A percentile compares a stretch with the other conserved stretches of the same genome.
phyloP scores from a whole-genome alignment of 805 yeast species.

The Ogataea nakhonphanomensis region DNA sequence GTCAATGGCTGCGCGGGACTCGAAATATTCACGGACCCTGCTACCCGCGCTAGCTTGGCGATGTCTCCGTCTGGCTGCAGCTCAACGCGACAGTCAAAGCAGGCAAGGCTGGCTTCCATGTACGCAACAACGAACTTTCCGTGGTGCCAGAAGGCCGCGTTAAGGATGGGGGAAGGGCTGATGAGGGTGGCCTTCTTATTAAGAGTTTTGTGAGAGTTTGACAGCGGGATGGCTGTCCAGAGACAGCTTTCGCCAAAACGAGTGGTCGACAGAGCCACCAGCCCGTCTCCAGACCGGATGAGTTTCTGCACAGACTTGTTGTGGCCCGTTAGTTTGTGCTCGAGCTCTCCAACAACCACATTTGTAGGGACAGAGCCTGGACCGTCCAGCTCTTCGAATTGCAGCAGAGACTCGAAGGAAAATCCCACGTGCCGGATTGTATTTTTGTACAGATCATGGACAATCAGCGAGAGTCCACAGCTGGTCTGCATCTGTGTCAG shows the following conservation, averaged over 20 bases:
- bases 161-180: slow-evolving; percentile 45
- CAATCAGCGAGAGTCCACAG: slow-evolving; percentile 36
- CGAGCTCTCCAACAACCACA: slow-evolving; percentile 31
- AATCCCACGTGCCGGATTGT: slow-evolving; percentile 35
- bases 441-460: slow-evolving; percentile 43
- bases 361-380: background rate
- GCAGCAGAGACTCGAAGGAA: slow-evolving; percentile 28
- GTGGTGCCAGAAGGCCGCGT: slow-evolving; percentile 47
- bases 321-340: slow-evolving; percentile 78
- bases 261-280: slow-evolving; percentile 54
- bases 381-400: slow-evolving; percentile 16
- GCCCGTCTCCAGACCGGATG: slow-evolving; percentile 64
- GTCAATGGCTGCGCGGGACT: slow-evolving; percentile 21
- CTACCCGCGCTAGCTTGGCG: slow-evolving; percentile 28
- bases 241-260: slow-evolving; percentile 60
- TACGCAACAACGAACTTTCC: slow-evolving; percentile 47
- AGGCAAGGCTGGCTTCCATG: slow-evolving; percentile 41
- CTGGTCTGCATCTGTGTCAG: slow-evolving; percentile 11
- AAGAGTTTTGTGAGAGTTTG: slow-evolving; percentile 27
- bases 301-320: slow-evolving; percentile 70
- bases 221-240: slow-evolving; percentile 48
- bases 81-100: slow-evolving; percentile 58
- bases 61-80: slow-evolving; percentile 13
- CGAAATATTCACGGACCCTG: slow-evolving; percentile 10
- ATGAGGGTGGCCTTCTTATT: slow-evolving; percentile 34